These are phyloP conservation scores for Parietaria judaica DNA, from an alignment of 306 rosid genomes.

Conservation along the genomic window DNA sequence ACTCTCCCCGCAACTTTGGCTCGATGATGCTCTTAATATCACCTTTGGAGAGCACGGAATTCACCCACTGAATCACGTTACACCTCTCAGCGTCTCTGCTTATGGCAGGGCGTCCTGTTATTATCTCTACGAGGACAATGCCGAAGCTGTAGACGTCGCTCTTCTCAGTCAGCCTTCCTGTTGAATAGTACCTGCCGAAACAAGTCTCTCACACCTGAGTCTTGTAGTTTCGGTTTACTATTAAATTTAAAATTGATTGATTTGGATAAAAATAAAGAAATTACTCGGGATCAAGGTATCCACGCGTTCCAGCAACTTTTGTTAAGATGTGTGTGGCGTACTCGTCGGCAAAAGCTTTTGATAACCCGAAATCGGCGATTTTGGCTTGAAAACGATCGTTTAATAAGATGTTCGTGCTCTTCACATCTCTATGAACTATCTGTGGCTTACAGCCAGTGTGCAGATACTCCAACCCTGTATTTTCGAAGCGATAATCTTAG, in stretches of 20 bases:
- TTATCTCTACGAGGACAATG: conserved; percentile 14
- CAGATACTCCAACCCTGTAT: conserved; percentile 16
- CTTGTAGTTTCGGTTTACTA: not conserved
- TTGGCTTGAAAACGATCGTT: conserved; percentile 10
- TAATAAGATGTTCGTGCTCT: conserved; percentile 13
- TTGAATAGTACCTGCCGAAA: not conserved
- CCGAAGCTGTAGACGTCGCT: conserved; percentile 18
- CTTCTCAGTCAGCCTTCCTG: conserved; percentile 3
- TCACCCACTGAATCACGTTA: conserved; percentile 19
- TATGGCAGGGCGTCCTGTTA: conserved; percentile 17
- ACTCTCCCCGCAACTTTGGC: conserved; percentile 15
- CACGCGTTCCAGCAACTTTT: conserved; percentile 40
- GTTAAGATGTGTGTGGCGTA: conserved; percentile 19
- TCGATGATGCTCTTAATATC: conserved; percentile 11
- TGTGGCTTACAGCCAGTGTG: conserved; percentile 18
- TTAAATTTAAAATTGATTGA: not conserved
- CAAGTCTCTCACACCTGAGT: not conserved
- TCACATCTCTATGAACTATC: conserved; percentile 15
- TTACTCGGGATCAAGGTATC: conserved; percentile 50
- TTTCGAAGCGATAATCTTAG: too few species aligned
- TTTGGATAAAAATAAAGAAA: not conserved
- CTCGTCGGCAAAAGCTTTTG: conserved; percentile 2
- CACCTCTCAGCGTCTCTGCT: not conserved
- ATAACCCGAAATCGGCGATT: conserved; percentile 15
- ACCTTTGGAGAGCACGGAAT: not conserved